A percentile compares a stretch with the other conserved stretches of the same genome.
Evolutionary conservation across 228 moss, liverwort and hornwort genomes (phyloP).

Genomic region (Sphagnum fallax): DNA sequence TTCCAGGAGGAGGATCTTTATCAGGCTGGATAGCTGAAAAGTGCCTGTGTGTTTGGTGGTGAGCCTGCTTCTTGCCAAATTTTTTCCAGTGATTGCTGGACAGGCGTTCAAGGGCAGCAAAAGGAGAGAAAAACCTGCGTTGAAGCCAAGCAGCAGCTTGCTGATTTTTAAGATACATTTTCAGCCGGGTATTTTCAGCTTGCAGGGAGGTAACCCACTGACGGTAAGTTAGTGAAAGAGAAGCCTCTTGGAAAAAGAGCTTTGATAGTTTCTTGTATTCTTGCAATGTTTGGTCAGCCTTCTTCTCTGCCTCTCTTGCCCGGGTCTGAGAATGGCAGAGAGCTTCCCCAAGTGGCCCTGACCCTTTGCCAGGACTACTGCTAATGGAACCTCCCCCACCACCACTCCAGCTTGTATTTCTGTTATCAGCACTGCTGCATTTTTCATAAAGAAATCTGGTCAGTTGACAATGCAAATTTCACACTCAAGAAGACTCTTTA

Average conservation of each 20-base stretch:
- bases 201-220: constrained; percentile 63
- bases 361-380: constrained; percentile 20
- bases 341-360: constrained; percentile 60
- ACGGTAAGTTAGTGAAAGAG: constrained; percentile 65
- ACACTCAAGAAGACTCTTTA: too few relatives aligned
- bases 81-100: constrained; percentile 34
- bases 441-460: not conserved
- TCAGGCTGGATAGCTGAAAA: constrained; percentile 30
- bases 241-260: constrained; percentile 65
- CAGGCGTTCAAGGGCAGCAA: constrained; percentile 38
- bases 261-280: constrained; percentile 44
- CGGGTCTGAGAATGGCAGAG: constrained; percentile 63
- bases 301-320: constrained; percentile 74
- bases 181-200: constrained; percentile 60
- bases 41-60: constrained; percentile 26
- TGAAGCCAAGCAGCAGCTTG: constrained; percentile 35
- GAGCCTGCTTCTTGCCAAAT: constrained; percentile 17
- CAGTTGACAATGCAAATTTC: too few relatives aligned
- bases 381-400: constrained; percentile 14
- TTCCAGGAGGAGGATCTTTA: constrained; percentile 14
- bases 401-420: constrained; percentile 39
- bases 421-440: constrained; percentile 33
- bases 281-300: constrained; percentile 41
- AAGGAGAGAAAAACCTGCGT: constrained; percentile 47
- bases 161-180: constrained; percentile 36